Conservation (phyloP, 768 basidiomycete genomes). For the Candolleomyces aberdarensis region DNA sequence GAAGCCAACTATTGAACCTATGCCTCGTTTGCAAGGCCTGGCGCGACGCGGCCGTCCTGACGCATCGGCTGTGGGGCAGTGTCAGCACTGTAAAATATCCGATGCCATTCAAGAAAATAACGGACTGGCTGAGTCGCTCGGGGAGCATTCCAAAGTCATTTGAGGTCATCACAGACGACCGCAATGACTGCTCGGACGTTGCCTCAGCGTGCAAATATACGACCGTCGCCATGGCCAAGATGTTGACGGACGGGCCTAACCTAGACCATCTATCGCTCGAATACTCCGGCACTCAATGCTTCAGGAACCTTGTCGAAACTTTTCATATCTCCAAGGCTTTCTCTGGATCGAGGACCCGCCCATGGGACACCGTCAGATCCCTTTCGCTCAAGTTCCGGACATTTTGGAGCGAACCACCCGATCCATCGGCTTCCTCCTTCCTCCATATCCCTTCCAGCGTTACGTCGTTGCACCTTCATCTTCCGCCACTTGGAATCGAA, state of each 20-base stretch:
- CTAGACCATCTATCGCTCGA: too few species aligned
- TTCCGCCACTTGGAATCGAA: neutral
- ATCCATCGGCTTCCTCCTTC: neutral
- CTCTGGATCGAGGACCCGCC: too few species aligned
- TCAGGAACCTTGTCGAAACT: too few species aligned
- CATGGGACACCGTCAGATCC: neutral
- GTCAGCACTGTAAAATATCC: neutral
- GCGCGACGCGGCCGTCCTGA: neutral
- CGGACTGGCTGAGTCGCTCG: neutral
- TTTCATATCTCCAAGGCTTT: too few species aligned
- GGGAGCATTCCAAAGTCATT: neutral
- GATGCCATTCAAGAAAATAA: neutral
- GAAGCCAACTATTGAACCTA: neutral
- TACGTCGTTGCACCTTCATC: neutral
- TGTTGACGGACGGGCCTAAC: too few species aligned
- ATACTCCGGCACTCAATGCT: too few species aligned
- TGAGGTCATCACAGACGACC: neutral
- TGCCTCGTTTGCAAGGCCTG: neutral
- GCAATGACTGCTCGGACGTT: neutral
- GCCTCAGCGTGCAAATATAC: neutral
- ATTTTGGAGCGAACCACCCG: neutral
- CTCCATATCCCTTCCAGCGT: neutral
- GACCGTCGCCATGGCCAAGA: neutral
- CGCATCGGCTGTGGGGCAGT: neutral
- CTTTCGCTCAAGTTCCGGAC: neutral